Evolutionary conservation across 257 asterid species (phyloP).

Genomic region (Echium plantagineum): DNA sequence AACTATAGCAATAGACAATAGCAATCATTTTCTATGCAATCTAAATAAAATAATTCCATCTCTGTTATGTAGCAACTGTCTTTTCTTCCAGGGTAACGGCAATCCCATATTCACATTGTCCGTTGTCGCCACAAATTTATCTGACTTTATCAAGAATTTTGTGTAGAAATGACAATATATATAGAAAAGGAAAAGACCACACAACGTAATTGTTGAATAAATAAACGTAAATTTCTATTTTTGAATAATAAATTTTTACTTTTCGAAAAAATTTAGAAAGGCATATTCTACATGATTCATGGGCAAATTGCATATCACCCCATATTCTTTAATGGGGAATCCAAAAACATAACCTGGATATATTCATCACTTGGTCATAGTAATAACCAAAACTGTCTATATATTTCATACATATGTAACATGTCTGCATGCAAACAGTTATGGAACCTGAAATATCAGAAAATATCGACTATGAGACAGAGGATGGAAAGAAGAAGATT

Average conservation of each 20-base stretch:
- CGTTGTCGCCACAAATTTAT: not conserved
- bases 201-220: too few species aligned
- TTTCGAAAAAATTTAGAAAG: too few species aligned
- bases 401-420: not conserved
- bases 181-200: too few species aligned
- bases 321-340: not conserved
- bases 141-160: too few species aligned
- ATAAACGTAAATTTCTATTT: too few species aligned
- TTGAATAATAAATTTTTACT: too few species aligned
- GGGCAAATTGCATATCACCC: not conserved
- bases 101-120: not conserved
- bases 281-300: not conserved
- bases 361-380: constrained; percentile 5
- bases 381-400: constrained; percentile 1
- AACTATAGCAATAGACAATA: too few species aligned
- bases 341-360: constrained; percentile 6
- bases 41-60: not conserved
- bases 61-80: not conserved
- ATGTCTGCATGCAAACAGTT: constrained; percentile 13
- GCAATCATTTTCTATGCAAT: too few species aligned
- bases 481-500: constrained; percentile 7
- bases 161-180: too few species aligned
- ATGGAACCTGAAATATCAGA: constrained; percentile 10
- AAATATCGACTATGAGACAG: constrained; percentile 13
- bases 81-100: not conserved